Evolutionary conservation across 192 early-diverging fungal species (phyloP).

Genomic region (Coemansia sp.): DNA sequence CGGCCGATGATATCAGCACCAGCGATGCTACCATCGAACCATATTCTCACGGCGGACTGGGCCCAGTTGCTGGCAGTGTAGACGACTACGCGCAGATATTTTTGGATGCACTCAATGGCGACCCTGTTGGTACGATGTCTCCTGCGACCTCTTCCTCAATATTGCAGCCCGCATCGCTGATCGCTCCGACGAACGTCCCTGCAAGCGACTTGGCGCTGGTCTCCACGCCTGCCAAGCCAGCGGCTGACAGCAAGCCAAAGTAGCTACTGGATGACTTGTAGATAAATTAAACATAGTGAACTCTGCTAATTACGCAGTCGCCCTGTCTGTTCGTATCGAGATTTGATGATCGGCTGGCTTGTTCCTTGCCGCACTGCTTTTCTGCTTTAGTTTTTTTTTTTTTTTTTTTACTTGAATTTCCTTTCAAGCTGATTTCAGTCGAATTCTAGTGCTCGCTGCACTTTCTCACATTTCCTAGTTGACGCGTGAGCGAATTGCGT

Average conservation of each 20-base stretch:
- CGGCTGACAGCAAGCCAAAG: background rate
- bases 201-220: background rate
- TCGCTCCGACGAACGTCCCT: background rate
- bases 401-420: too few relatives aligned
- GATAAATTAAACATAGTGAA: background rate
- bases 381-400: too few relatives aligned
- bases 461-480: background rate
- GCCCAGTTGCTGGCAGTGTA: background rate
- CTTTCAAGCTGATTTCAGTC: too few relatives aligned
- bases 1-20: background rate
- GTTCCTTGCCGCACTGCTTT: too few relatives aligned
- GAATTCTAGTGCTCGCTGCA: background rate
- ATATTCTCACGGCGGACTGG: background rate
- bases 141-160: background rate
- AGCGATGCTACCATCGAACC: background rate
- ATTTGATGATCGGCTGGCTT: too few relatives aligned
- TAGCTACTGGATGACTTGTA: background rate
- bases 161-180: background rate
- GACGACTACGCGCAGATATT: slow-evolving; percentile 15
- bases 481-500: background rate
- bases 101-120: slow-evolving; percentile 8
- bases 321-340: too few relatives aligned
- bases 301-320: too few relatives aligned
- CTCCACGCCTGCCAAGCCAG: background rate
- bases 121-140: background rate